Conservation (phyloP, 116 monocot genomes). For the Iris pallida region DNA sequence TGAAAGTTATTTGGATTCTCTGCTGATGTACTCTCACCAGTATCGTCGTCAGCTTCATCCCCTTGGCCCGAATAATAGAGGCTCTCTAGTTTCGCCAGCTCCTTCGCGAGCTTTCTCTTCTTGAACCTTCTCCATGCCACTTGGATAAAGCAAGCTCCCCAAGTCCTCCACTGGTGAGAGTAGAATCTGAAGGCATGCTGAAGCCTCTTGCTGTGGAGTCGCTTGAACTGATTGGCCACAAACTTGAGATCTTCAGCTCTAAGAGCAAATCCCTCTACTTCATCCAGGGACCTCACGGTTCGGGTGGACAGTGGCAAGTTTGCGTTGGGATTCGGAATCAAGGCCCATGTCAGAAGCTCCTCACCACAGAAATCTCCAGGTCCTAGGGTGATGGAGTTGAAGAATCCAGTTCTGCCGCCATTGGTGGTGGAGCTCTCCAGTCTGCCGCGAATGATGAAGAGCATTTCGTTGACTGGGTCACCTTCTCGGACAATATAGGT, state of each 20-base stretch:
- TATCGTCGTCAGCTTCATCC: constrained; percentile 6
- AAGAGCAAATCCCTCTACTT: constrained; percentile 22
- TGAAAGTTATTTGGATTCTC: constrained; percentile 5
- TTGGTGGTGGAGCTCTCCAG: constrained; percentile 22
- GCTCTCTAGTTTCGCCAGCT: not conserved
- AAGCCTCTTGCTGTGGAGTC: constrained; percentile 20
- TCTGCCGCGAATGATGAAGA: constrained; percentile 18
- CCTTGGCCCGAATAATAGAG: not conserved
- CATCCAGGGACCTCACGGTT: constrained; percentile 12
- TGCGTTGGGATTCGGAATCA: constrained; percentile 11
- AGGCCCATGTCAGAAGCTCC: constrained; percentile 22
- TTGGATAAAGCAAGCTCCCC: constrained; percentile 20
- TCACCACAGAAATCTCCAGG: constrained; percentile 26
- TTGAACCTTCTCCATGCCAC: constrained; percentile 19
- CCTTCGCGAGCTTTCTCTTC: constrained; percentile 5
- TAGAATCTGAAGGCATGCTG: constrained; percentile 23
- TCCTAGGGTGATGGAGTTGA: constrained; percentile 12
- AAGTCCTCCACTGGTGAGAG: constrained; percentile 21
- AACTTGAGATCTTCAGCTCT: constrained; percentile 16
- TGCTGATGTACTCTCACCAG: not conserved
- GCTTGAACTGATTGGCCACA: constrained; percentile 21
- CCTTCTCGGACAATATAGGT: constrained; percentile 25
- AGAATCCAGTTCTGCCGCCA: constrained; percentile 23
- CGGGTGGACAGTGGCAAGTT: constrained; percentile 17
- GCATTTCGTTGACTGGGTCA: constrained; percentile 25